Evolutionary conservation across 345 rosid genomes (phyloP).

Genomic region (Pistacia integerrima): DNA sequence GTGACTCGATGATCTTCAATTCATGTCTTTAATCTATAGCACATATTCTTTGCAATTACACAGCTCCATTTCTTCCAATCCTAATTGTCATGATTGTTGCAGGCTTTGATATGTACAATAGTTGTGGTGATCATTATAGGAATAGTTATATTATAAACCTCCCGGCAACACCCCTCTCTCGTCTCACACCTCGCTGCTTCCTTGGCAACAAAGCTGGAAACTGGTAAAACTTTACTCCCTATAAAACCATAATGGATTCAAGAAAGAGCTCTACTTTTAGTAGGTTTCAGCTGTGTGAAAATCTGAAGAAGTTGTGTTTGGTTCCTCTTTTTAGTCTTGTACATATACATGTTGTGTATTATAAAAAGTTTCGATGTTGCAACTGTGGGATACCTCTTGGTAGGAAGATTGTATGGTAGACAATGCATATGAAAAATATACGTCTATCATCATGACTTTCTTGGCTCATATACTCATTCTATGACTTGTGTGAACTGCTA

Average conservation of each 20-base stretch:
- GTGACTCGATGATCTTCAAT: neutral
- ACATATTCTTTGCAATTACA: neutral
- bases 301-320: neutral
- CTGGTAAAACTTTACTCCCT: slow-evolving; percentile 11
- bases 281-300: neutral
- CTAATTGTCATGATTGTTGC: slow-evolving; percentile 29
- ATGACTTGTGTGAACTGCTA: too few species aligned
- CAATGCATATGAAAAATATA: neutral
- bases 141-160: slow-evolving; percentile 45
- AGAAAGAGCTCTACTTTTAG: neutral
- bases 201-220: neutral
- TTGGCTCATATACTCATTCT: too few species aligned
- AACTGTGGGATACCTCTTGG: neutral
- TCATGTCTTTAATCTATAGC: neutral
- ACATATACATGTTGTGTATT: slow-evolving; percentile 8
- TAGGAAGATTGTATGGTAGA: slow-evolving; percentile 8
- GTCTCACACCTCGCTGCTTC: neutral
- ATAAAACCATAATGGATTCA: neutral
- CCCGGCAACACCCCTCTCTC: slow-evolving; percentile 1
- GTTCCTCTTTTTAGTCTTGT: slow-evolving; percentile 21
- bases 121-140: slow-evolving; percentile 48
- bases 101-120: slow-evolving; percentile 77
- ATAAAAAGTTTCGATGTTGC: neutral
- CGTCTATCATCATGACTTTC: too few species aligned
- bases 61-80: neutral